phyloP scores from a whole-genome alignment of 352 stramenopile genomes.

The Phytophthora capsici region DNA sequence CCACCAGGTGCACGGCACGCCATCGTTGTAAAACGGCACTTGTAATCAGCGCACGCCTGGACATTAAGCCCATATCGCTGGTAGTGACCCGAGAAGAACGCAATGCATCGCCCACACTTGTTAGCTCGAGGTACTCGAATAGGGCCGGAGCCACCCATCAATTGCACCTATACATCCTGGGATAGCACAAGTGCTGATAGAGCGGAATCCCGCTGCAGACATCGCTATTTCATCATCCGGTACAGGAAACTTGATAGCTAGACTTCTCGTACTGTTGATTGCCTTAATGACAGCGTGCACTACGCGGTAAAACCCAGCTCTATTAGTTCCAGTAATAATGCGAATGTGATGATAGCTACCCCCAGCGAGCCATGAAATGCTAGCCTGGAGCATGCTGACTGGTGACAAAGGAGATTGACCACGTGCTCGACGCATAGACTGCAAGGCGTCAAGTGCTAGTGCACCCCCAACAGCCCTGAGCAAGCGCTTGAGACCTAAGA shows the following conservation, averaged over 20 bases:
- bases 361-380: constrained; percentile 3
- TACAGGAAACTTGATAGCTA: not conserved
- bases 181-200: not conserved
- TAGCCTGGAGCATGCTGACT: constrained; percentile 3
- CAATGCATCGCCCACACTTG: not conserved
- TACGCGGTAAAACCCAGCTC: constrained; percentile 7
- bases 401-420: not conserved
- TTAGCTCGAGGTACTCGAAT: not conserved
- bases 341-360: constrained; percentile 13
- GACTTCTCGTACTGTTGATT: not conserved
- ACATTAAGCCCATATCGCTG: constrained; percentile 16
- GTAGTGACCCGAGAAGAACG: constrained; percentile 14
- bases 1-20: constrained; percentile 7
- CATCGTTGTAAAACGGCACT: constrained; percentile 7
- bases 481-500: not conserved
- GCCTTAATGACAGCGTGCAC: not conserved
- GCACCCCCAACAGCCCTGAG: not conserved
- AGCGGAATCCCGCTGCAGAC: not conserved
- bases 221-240: not conserved
- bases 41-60: constrained; percentile 2
- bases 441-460: constrained; percentile 1
- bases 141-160: constrained; percentile 9
- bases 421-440: not conserved
- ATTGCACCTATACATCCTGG: constrained; percentile 12
- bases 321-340: constrained; percentile 3